Conservation (phyloP, 805 yeast species). For the Ogataea thermomethanolica region DNA sequence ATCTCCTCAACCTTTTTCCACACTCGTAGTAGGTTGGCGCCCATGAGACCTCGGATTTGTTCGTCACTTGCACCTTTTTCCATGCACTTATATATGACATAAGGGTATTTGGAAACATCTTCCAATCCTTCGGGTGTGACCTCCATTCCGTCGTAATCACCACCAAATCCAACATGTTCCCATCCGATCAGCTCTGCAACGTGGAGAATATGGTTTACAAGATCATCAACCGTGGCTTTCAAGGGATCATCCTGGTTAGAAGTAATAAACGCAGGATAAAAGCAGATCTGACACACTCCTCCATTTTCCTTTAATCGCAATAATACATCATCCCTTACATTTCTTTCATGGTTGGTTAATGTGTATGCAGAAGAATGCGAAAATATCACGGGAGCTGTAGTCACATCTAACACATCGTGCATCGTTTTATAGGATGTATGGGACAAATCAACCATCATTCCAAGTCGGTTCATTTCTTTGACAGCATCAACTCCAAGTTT, state of each 20-base stretch:
- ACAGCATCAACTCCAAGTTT: conserved; percentile 40
- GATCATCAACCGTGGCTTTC: conserved; percentile 43
- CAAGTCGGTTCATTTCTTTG: conserved; percentile 48
- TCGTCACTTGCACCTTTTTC: conserved; percentile 5
- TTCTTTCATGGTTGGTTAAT: conserved; percentile 41
- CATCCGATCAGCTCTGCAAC: conserved; percentile 44
- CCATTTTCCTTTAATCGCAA: conserved; percentile 36
- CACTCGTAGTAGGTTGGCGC: conserved; percentile 1
- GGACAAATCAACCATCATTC: conserved; percentile 50
- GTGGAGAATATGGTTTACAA: conserved; percentile 43
- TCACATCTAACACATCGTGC: conserved; percentile 39
- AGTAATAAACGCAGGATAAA: conserved; percentile 37
- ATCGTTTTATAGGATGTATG: conserved; percentile 49
- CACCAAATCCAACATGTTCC: conserved; percentile 51
- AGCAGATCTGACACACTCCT: conserved; percentile 48
- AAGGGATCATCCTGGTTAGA: conserved; percentile 21
- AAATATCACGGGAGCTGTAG: conserved; percentile 46
- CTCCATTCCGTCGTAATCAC: conserved; percentile 52
- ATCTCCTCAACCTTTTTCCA: conserved; percentile 3
- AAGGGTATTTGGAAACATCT: conserved; percentile 54
- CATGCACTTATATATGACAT: conserved; percentile 30
- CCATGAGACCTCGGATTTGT: conserved; percentile 2
- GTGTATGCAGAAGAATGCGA: conserved; percentile 46
- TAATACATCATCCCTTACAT: conserved; percentile 47
- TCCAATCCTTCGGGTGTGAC: conserved; percentile 44